These are phyloP conservation scores for Apostasia ramifera DNA, from an alignment of 106 monocot species.

Conservation along the genomic window DNA sequence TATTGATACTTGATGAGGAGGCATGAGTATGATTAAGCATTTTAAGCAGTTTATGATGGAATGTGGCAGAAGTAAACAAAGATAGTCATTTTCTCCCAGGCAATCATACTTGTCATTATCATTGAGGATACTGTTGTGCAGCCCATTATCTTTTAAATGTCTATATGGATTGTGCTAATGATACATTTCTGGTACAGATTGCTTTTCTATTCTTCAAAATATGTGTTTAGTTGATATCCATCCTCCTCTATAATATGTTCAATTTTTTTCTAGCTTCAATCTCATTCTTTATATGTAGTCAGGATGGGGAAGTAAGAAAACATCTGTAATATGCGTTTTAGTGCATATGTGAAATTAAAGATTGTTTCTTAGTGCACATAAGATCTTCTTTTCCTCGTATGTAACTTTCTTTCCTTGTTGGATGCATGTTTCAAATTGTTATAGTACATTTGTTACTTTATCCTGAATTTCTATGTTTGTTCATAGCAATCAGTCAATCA, in stretches of 20 bases:
- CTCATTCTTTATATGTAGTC: background rate
- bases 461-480: background rate
- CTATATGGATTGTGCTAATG: slow-evolving; percentile 1
- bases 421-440: background rate
- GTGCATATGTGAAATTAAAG: background rate
- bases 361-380: background rate
- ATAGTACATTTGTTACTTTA: background rate
- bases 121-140: background rate
- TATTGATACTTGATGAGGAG: slow-evolving; percentile 4
- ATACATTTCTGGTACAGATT: slow-evolving; percentile 14
- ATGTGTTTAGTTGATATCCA: slow-evolving; percentile 3
- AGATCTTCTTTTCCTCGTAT: background rate
- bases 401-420: background rate
- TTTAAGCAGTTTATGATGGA: background rate
- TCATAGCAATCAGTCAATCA: background rate
- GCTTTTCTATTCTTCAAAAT: background rate
- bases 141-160: background rate
- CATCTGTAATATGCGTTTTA: background rate
- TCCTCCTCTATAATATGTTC: background rate
- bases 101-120: background rate
- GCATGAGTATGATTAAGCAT: slow-evolving; percentile 6
- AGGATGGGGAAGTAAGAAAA: slow-evolving; percentile 1
- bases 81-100: background rate
- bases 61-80: background rate
- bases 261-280: background rate